These are phyloP conservation scores for Trichomonas gallinae DNA, from an alignment of 208 protist genomes.

Conservation along the genomic window DNA sequence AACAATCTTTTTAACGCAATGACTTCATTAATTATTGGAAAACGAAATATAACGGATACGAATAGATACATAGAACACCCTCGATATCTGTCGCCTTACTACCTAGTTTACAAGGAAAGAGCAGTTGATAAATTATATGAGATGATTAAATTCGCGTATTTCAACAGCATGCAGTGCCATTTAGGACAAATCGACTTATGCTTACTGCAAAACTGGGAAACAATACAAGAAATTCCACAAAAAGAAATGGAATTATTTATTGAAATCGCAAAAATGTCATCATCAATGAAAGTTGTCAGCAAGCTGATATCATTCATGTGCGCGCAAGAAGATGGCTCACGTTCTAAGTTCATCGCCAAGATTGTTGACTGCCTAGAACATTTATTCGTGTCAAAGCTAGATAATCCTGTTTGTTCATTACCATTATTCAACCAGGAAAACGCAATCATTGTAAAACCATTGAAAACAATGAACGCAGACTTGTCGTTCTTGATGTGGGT, in stretches of 20 bases:
- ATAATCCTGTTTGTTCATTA: not conserved
- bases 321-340: not conserved
- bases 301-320: not conserved
- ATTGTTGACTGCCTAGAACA: not conserved
- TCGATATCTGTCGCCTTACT: not conserved
- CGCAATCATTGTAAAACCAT: not conserved
- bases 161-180: not conserved
- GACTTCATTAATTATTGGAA: not conserved
- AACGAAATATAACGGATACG: not conserved
- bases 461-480: not conserved
- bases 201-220: not conserved
- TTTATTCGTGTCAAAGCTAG: not conserved
- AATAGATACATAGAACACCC: not conserved
- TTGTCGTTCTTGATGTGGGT: not conserved
- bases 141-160: not conserved
- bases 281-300: not conserved
- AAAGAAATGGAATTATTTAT: not conserved
- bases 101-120: not conserved
- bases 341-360: not conserved
- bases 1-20: not conserved
- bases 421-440: not conserved
- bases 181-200: not conserved
- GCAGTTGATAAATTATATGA: not conserved
- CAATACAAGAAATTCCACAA: not conserved
- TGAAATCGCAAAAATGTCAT: not conserved